Evolutionary conservation across 352 stramenopile species (phyloP).

Genomic region (Globisporangium lucens): DNA sequence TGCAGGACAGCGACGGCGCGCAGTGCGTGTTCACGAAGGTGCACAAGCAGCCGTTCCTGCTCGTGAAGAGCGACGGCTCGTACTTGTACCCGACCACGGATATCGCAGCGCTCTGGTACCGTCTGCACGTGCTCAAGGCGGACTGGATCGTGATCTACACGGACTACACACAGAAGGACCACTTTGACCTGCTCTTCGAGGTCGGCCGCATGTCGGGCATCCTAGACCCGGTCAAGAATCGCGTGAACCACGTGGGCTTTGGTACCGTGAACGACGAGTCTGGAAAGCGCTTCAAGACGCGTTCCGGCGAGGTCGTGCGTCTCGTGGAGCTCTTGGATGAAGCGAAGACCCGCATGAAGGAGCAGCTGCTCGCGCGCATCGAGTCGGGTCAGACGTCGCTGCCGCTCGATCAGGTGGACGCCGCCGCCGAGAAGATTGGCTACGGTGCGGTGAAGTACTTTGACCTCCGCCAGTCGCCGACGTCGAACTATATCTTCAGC

Average conservation of each 20-base stretch:
- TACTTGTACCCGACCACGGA: constrained; percentile 87
- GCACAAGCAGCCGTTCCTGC: constrained; percentile 88
- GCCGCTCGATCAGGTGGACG: constrained; percentile 90
- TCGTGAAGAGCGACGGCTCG: constrained; percentile 83
- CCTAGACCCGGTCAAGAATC: constrained; percentile 79
- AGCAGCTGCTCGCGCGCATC: constrained; percentile 90
- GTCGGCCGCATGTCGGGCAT: constrained; percentile 75
- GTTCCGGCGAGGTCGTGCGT: constrained; percentile 96
- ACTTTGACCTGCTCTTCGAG: constrained; percentile 85
- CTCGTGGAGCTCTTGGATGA: constrained; percentile 99
- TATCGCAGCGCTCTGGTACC: constrained; percentile 85
- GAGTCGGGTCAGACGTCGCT: constrained; percentile 87
- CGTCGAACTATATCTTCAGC: constrained; percentile 98
- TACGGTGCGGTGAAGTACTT: constrained; percentile 99
- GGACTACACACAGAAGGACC: constrained; percentile 87
- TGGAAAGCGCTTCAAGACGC: constrained; percentile 97
- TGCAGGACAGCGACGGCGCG: constrained; percentile 88
- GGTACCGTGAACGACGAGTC: constrained; percentile 86
- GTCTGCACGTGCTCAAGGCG: constrained; percentile 78
- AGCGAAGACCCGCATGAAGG: constrained; percentile 94
- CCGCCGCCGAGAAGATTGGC: constrained; percentile 93
- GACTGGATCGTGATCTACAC: constrained; percentile 86
- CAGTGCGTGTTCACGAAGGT: constrained; percentile 90
- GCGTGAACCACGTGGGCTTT: constrained; percentile 81
- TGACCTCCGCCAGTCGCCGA: constrained; percentile 97